phyloP scores from a whole-genome alignment of 1,284 basidiomycete species.

The Kwoniella shivajii region DNA sequence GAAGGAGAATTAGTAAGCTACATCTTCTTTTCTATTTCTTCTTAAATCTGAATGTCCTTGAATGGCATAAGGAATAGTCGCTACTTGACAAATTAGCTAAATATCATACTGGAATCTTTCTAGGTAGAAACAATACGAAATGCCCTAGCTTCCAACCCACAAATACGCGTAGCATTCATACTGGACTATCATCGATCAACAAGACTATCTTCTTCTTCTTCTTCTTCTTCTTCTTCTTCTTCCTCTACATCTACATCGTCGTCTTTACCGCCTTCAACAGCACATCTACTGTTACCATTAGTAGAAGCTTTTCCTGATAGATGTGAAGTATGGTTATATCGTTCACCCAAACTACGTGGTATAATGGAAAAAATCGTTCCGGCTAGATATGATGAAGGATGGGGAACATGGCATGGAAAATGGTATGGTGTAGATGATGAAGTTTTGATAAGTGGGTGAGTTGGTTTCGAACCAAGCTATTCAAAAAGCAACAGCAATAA shows the following conservation, averaged over 20 bases:
- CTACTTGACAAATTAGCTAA: no score
- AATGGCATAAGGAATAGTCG: no score
- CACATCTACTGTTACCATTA: slow-evolving; percentile 72
- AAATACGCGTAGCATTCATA: slow-evolving; percentile 71
- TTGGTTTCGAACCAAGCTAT: slow-evolving; percentile 15
- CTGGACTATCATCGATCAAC: slow-evolving; percentile 92
- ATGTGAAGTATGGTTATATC: slow-evolving; percentile 77
- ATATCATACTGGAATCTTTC: no score
- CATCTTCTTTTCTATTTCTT: background rate
- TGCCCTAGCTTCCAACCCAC: slow-evolving; percentile 64
- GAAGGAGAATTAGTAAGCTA: slow-evolving; percentile 65
- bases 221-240: slow-evolving; percentile 53
- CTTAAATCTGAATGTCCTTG: background rate
- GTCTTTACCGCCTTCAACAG: slow-evolving; percentile 61
- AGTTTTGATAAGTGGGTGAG: slow-evolving; percentile 89
- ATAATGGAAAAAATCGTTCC: slow-evolving; percentile 77
- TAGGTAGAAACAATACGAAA: slow-evolving; percentile 69
- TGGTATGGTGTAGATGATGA: slow-evolving; percentile 92
- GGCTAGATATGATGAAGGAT: slow-evolving; percentile 93
- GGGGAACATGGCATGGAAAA: slow-evolving; percentile 98
- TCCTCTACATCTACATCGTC: slow-evolving; percentile 67
- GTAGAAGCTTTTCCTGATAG: slow-evolving; percentile 70
- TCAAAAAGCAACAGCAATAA: background rate
- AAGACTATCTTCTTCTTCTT: slow-evolving; percentile 59
- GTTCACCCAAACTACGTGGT: slow-evolving; percentile 79